Conservation (phyloP, 257 asterid genomes). For the Eucommia ulmoides region DNA sequence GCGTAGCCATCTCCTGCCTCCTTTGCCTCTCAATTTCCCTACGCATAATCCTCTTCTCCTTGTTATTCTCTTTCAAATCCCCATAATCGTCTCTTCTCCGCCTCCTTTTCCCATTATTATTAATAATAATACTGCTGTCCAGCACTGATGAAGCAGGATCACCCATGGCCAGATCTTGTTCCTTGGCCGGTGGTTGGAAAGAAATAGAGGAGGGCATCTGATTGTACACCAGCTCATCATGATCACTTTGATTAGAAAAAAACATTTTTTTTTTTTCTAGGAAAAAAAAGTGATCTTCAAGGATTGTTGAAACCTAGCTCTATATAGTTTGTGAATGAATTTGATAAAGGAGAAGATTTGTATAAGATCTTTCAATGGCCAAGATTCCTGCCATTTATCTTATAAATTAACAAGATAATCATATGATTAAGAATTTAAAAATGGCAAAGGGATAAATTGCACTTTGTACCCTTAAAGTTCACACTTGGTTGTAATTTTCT, state of each 20-base stretch:
- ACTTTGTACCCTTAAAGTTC: no score
- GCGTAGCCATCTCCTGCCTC: slow-evolving; percentile 32
- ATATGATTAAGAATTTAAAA: no score
- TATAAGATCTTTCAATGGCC: no score
- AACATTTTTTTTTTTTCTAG: no score
- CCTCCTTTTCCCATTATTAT: background rate
- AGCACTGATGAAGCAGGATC: background rate
- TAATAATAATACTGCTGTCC: background rate
- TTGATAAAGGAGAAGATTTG: no score
- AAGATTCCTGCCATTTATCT: no score
- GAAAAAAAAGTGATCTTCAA: no score
- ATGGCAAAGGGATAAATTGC: no score
- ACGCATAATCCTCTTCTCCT: slow-evolving; percentile 21
- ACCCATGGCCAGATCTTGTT: background rate
- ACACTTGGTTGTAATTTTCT: no score
- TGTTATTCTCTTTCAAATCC: background rate
- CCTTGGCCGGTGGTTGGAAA: background rate
- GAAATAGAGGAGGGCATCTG: background rate
- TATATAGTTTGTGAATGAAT: no score
- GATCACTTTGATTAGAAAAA: background rate
- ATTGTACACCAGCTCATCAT: background rate
- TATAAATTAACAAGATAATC: no score
- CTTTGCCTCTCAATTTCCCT: slow-evolving; percentile 32
- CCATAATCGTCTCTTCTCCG: background rate
- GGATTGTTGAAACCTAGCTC: no score